Percentiles rank a stretch among this genome's conserved stretches.
Evolutionary conservation across 176 grass and related monocot species (phyloP).

Genomic region (Pharus latifolius): DNA sequence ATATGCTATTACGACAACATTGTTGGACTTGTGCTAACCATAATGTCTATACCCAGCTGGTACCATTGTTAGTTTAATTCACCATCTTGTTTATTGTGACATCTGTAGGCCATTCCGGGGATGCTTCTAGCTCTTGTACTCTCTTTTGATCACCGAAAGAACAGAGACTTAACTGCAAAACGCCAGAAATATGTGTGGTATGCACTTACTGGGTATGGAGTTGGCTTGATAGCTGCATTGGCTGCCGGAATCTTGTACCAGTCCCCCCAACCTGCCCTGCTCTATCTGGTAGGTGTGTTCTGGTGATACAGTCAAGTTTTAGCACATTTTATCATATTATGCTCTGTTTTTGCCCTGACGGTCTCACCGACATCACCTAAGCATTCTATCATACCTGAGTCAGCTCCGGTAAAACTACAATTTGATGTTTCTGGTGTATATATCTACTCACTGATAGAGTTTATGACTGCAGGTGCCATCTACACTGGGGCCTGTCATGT

Average conservation of each 20-base stretch:
- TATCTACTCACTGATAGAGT: neutral
- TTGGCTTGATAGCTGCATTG: slow-evolving; percentile 73
- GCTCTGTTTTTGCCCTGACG: neutral
- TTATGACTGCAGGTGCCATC: slow-evolving; percentile 62
- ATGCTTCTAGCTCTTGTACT: slow-evolving; percentile 89
- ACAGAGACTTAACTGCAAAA: slow-evolving; percentile 41
- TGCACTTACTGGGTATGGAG: slow-evolving; percentile 73
- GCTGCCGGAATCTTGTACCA: slow-evolving; percentile 87
- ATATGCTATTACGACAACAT: too few relatives aligned
- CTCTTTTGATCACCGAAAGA: slow-evolving; percentile 81
- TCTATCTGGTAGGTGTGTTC: slow-evolving; percentile 70
- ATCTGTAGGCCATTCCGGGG: slow-evolving; percentile 76
- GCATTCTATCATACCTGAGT: neutral
- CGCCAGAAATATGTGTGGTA: slow-evolving; percentile 65
- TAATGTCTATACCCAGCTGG: too few relatives aligned
- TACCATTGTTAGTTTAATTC: neutral
- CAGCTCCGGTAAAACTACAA: neutral
- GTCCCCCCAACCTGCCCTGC: slow-evolving; percentile 91
- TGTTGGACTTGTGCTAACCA: too few relatives aligned
- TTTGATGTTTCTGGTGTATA: neutral
- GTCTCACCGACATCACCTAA: neutral
- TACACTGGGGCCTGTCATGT: slow-evolving; percentile 78
- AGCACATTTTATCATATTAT: neutral
- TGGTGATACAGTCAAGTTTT: neutral
- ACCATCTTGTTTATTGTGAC: neutral